Conservation (phyloP, 1,284 basidiomycete genomes). For the Porphyrellus sp. region DNA sequence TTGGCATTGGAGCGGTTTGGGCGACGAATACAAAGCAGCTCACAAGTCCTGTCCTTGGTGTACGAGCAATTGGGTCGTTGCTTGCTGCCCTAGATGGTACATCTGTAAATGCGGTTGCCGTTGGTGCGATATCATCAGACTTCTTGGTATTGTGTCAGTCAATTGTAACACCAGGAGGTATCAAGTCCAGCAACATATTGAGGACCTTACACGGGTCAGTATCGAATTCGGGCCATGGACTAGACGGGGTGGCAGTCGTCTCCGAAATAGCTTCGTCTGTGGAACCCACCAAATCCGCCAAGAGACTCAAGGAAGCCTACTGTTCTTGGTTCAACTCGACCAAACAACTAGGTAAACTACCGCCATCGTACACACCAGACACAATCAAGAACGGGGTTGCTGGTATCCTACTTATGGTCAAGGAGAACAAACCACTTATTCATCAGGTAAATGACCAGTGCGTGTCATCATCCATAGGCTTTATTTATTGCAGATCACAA, state of each 20-base stretch:
- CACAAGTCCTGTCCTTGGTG: constrained; percentile 55
- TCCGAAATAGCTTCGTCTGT: constrained; percentile 79
- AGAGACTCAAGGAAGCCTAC: constrained; percentile 45
- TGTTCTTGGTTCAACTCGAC: constrained; percentile 38
- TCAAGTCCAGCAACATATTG: constrained; percentile 73
- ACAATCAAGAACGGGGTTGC: constrained; percentile 39
- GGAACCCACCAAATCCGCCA: constrained; percentile 61
- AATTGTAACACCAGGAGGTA: constrained; percentile 57
- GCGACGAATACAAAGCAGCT: constrained; percentile 71
- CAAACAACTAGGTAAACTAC: constrained; percentile 24
- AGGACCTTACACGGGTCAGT: constrained; percentile 70
- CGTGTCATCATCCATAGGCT: neutral
- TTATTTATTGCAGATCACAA: constrained; percentile 68
- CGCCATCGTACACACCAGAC: constrained; percentile 24
- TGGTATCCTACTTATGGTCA: constrained; percentile 50
- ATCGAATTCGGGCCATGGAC: constrained; percentile 50
- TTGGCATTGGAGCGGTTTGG: constrained; percentile 85
- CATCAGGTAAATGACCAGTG: constrained; percentile 60
- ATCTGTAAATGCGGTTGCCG: constrained; percentile 70
- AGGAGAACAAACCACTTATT: constrained; percentile 62
- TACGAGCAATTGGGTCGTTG: constrained; percentile 64
- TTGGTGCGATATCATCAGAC: constrained; percentile 53
- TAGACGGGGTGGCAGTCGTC: constrained; percentile 88
- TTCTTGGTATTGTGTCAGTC: neutral
- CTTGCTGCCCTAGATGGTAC: constrained; percentile 64